A percentile compares a stretch with the other conserved stretches of the same genome.
These are phyloP conservation scores for Tetrapisispora nanseiensis DNA, from an alignment of 805 yeast species.

Conservation along the genomic window DNA sequence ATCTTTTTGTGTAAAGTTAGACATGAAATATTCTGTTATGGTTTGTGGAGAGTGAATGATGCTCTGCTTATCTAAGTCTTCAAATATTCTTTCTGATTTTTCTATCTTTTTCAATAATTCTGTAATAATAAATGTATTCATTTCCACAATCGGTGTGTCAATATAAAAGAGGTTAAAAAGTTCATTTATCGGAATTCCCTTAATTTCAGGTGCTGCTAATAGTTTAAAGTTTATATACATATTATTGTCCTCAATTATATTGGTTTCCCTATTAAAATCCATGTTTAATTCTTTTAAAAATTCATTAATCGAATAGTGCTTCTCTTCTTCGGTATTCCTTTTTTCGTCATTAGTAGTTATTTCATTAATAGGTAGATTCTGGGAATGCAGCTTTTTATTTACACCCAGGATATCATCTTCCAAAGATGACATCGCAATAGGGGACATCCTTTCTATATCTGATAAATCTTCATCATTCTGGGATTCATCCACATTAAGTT, in stretches of 20 bases:
- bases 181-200: constrained; percentile 7
- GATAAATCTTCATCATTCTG: constrained; percentile 1
- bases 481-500: background rate
- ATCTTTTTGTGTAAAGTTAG: constrained; percentile 32
- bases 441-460: constrained; percentile 3
- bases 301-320: background rate
- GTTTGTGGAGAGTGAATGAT: constrained; percentile 39
- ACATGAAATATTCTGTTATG: constrained; percentile 39
- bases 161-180: constrained; percentile 15
- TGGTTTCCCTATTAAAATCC: background rate
- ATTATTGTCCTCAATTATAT: background rate
- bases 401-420: background rate
- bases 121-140: constrained; percentile 44
- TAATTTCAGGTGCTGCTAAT: constrained; percentile 1
- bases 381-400: too few species aligned
- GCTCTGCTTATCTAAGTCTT: constrained; percentile 38
- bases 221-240: background rate
- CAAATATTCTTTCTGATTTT: constrained; percentile 40
- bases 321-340: background rate
- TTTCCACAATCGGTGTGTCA: constrained; percentile 29
- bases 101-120: constrained; percentile 43
- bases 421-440: background rate
- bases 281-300: background rate
- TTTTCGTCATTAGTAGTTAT: too few species aligned
- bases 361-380: too few species aligned